A percentile compares a stretch with the other conserved stretches of the same genome.
Evolutionary conservation across 2,329 filamentous ascomycete species (phyloP).

Genomic region (Rhynchosporium agropyri): DNA sequence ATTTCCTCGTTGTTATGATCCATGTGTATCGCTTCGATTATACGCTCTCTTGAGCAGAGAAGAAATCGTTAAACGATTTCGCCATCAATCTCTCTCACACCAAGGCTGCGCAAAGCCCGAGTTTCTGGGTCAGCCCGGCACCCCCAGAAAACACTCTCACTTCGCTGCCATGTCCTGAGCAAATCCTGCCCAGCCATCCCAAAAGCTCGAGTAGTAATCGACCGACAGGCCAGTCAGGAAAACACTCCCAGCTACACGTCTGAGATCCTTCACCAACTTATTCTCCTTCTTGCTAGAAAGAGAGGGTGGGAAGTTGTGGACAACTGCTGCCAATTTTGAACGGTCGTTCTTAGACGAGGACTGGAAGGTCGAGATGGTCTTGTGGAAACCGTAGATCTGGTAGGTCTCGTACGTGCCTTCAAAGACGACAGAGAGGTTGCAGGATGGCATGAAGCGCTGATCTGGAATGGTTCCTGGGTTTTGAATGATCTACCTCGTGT

Average conservation of each 20-base stretch:
- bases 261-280: constrained; percentile 42
- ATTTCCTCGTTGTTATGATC: not conserved
- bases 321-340: constrained; percentile 42
- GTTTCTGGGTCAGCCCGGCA: too few species aligned
- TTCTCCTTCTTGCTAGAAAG: constrained; percentile 33
- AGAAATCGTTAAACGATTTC: not conserved
- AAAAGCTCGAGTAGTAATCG: constrained; percentile 48
- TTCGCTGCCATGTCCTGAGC: constrained; percentile 32
- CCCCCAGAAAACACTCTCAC: not conserved
- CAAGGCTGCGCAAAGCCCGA: too few species aligned
- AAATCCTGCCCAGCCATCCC: constrained; percentile 44
- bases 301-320: constrained; percentile 45
- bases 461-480: constrained; percentile 49
- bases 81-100: too few species aligned
- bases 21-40: not conserved
- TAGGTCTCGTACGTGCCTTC: constrained; percentile 47
- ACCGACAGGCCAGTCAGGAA: constrained; percentile 46
- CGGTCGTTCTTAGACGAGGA: constrained; percentile 38
- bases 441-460: constrained; percentile 44
- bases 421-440: constrained; percentile 48
- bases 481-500: constrained; percentile 44
- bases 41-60: not conserved
- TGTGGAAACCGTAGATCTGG: constrained; percentile 41
- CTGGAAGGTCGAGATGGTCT: constrained; percentile 40
- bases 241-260: constrained; percentile 44